Evolutionary conservation across 768 basidiomycete genomes (phyloP).

Genomic region (Agaricus bisporus): DNA sequence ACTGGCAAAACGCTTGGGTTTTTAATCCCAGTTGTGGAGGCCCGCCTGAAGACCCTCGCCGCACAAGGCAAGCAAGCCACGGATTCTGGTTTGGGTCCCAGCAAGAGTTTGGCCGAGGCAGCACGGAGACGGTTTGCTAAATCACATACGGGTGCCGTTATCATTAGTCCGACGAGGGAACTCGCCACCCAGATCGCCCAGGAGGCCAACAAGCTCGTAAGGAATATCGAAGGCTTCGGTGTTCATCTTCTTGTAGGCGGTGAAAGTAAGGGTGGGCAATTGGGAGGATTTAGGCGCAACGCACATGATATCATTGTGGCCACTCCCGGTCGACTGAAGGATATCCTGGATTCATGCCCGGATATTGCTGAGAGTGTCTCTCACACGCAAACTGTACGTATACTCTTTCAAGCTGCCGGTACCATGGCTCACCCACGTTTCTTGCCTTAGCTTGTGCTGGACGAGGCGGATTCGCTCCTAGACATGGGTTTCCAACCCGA

Average conservation of each 20-base stretch:
- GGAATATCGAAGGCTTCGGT: slow-evolving; percentile 56
- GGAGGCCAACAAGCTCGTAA: slow-evolving; percentile 65
- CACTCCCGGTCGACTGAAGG: slow-evolving; percentile 84
- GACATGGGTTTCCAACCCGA: slow-evolving; percentile 92
- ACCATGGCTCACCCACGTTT: neutral
- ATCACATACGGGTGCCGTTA: slow-evolving; percentile 58
- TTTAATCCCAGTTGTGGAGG: slow-evolving; percentile 81
- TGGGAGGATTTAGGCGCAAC: slow-evolving; percentile 58
- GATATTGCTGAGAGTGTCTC: slow-evolving; percentile 47
- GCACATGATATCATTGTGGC: slow-evolving; percentile 80
- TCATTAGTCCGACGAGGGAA: slow-evolving; percentile 89
- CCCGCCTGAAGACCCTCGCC: slow-evolving; percentile 57
- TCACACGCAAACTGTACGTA: slow-evolving; percentile 55
- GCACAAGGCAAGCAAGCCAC: slow-evolving; percentile 30
- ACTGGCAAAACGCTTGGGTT: slow-evolving; percentile 89
- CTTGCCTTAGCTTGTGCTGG: slow-evolving; percentile 66
- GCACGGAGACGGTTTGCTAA: slow-evolving; percentile 34
- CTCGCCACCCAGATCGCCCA: slow-evolving; percentile 85
- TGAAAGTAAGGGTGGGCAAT: slow-evolving; percentile 54
- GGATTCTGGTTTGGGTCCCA: slow-evolving; percentile 34
- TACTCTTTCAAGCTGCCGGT: neutral
- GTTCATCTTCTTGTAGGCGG: slow-evolving; percentile 80
- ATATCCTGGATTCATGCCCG: slow-evolving; percentile 57
- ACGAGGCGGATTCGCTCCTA: slow-evolving; percentile 87
- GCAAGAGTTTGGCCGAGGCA: slow-evolving; percentile 21